Conservation (phyloP, 768 basidiomycete genomes). For the Xanthoconium stramineum region DNA sequence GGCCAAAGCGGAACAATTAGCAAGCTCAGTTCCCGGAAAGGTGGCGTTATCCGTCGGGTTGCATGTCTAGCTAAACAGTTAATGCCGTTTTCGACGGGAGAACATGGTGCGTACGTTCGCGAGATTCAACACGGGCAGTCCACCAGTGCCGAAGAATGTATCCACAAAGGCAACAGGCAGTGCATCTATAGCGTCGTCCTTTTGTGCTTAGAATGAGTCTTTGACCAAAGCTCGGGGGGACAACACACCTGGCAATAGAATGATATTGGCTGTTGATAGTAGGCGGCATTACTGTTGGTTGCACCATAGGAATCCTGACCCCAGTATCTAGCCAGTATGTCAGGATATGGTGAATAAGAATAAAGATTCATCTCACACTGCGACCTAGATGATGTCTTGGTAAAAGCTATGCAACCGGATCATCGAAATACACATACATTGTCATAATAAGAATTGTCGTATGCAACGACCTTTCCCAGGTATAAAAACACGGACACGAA, state of each 20-base stretch:
- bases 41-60: slow-evolving; percentile 37
- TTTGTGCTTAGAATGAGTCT: slow-evolving; percentile 5
- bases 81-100: background rate
- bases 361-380: slow-evolving; percentile 40
- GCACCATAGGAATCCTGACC: slow-evolving; percentile 77
- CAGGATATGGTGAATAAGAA: background rate
- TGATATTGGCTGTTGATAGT: slow-evolving; percentile 59
- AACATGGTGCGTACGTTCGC: slow-evolving; percentile 49
- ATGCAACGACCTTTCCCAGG: slow-evolving; percentile 34
- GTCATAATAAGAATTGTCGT: slow-evolving; percentile 58
- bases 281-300: slow-evolving; percentile 43
- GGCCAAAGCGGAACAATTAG: slow-evolving; percentile 38
- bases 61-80: slow-evolving; percentile 35
- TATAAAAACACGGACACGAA: slow-evolving; percentile 3
- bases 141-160: slow-evolving; percentile 62
- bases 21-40: slow-evolving; percentile 42
- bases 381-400: slow-evolving; percentile 39
- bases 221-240: background rate
- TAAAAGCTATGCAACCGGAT: background rate
- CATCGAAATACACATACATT: slow-evolving; percentile 44
- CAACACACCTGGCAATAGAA: slow-evolving; percentile 58
- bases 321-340: slow-evolving; percentile 51
- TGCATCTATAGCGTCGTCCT: slow-evolving; percentile 67
- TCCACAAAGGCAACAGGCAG: slow-evolving; percentile 69
- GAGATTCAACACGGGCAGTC: slow-evolving; percentile 61